Evolutionary conservation across 1,284 basidiomycete genomes (phyloP).

Genomic region (Apiotrichum veenhuisii): DNA sequence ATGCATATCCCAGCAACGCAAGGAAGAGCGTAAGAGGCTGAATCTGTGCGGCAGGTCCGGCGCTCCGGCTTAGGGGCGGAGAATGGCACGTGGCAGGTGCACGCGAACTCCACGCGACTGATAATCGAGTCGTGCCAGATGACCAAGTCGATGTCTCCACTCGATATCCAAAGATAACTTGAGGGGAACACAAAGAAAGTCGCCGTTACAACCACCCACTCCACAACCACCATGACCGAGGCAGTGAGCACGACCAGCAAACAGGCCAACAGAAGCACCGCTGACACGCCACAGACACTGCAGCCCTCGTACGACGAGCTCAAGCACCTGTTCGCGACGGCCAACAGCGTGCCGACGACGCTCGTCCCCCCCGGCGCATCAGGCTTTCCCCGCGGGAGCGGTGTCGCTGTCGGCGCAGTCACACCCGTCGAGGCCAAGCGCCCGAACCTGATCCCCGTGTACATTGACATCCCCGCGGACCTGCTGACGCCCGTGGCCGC

Average conservation of each 20-base stretch:
- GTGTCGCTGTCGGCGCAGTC: constrained; percentile 11
- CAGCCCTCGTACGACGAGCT: constrained; percentile 38
- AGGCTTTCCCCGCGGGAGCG: constrained; percentile 31
- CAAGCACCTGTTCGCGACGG: constrained; percentile 28
- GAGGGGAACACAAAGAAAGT: no score
- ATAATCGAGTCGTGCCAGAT: no score
- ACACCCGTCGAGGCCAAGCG: constrained; percentile 13
- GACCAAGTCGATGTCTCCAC: no score
- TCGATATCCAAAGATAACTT: no score
- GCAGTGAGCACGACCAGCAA: constrained; percentile 11
- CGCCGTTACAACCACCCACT: no score
- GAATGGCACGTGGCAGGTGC: no score
- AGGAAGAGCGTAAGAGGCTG: no score
- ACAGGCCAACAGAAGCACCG: background rate
- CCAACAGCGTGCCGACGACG: constrained; percentile 35
- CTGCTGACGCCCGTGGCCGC: constrained; percentile 96
- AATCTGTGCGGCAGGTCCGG: no score
- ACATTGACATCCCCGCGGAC: constrained; percentile 88
- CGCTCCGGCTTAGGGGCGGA: no score
- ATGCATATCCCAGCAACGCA: no score
- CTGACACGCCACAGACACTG: constrained; percentile 7
- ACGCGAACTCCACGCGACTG: no score
- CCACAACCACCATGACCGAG: constrained; percentile 17
- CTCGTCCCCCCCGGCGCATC: constrained; percentile 26
- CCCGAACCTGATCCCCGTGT: constrained; percentile 66